phyloP scores from a whole-genome alignment of 768 basidiomycete species.

The Lactarius evosmus region DNA sequence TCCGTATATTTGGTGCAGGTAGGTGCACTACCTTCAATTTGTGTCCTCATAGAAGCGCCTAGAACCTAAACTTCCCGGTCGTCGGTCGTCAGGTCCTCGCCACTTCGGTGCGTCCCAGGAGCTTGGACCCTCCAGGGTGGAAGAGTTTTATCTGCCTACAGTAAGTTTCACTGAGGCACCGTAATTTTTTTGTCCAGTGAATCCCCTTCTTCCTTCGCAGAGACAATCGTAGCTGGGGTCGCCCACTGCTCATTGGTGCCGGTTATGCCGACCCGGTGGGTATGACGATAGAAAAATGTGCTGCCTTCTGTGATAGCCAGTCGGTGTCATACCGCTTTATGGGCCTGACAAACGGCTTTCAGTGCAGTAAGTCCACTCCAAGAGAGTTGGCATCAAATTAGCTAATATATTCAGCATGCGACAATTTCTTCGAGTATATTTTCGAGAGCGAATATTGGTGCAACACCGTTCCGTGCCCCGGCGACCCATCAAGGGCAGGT shows the following conservation, averaged over 20 bases:
- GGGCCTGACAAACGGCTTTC: constrained; percentile 61
- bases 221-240: neutral
- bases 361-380: constrained; percentile 46
- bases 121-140: neutral
- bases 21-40: neutral
- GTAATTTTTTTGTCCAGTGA: neutral
- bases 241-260: constrained; percentile 47
- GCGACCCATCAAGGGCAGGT: constrained; percentile 52
- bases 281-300: constrained; percentile 59
- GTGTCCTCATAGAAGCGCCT: neutral
- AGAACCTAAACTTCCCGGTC: neutral
- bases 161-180: neutral
- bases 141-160: neutral
- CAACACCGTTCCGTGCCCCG: constrained; percentile 56
- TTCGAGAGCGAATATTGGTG: constrained; percentile 50
- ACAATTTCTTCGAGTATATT: constrained; percentile 40
- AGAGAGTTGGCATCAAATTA: neutral
- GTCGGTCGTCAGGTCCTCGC: neutral
- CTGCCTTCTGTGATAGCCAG: constrained; percentile 42
- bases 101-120: neutral
- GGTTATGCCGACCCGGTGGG: constrained; percentile 44
- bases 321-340: constrained; percentile 49
- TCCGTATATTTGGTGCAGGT: neutral
- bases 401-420: neutral
- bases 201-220: neutral